phyloP scores from a whole-genome alignment of 2,329 filamentous ascomycete species.

The Beauveria caledonica region DNA sequence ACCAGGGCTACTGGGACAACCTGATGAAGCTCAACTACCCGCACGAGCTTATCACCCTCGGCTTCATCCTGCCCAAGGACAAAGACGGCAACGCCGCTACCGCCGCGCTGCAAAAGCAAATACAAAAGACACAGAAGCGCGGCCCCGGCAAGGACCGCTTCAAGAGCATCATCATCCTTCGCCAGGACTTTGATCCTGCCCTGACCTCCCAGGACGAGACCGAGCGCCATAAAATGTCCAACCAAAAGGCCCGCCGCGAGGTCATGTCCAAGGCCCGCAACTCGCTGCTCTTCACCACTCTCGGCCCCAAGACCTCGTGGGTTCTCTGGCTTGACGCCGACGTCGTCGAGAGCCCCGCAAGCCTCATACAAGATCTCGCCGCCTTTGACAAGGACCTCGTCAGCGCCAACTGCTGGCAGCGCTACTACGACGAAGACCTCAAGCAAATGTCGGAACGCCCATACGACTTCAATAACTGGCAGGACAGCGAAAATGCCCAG shows the following conservation, averaged over 20 bases:
- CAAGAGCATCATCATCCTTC: constrained; percentile 85
- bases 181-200: constrained; percentile 87
- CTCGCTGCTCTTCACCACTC: constrained; percentile 86
- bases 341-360: constrained; percentile 77
- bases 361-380: constrained; percentile 86
- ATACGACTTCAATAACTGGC: constrained; percentile 98
- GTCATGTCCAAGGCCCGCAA: constrained; percentile 93
- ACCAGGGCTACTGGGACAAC: constrained; percentile 93
- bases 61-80: constrained; percentile 92
- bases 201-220: constrained; percentile 72
- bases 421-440: constrained; percentile 62
- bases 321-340: constrained; percentile 94
- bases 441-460: constrained; percentile 67
- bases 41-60: constrained; percentile 87
- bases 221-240: constrained; percentile 84
- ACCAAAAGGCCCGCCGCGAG: constrained; percentile 78
- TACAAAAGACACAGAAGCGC: constrained; percentile 71
- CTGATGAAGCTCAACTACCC: constrained; percentile 76
- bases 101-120: constrained; percentile 70
- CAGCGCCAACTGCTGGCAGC: constrained; percentile 92
- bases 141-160: constrained; percentile 76
- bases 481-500: constrained; percentile 74
- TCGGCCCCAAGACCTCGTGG: constrained; percentile 88
- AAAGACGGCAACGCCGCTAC: constrained; percentile 87
- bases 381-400: constrained; percentile 82